Conservation (phyloP, 2,329 filamentous ascomycete species). For the Monosporascus sp. region DNA sequence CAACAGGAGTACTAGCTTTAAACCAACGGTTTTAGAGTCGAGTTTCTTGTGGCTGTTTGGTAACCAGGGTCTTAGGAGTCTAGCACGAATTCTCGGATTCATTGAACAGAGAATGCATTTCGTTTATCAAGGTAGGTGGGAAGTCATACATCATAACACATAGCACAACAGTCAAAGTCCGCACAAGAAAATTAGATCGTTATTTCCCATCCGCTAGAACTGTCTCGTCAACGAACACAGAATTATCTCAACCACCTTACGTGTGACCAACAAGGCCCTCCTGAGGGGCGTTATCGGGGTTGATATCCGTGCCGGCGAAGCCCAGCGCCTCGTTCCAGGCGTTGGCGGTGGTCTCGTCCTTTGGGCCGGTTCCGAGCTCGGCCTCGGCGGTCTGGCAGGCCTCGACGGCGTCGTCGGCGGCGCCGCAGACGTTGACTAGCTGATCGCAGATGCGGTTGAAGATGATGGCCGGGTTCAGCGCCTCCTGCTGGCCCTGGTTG, state of each 20-base stretch:
- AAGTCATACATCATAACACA: no score
- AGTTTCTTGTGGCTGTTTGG: no score
- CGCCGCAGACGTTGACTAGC: conserved; percentile 59
- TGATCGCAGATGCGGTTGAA: conserved; percentile 68
- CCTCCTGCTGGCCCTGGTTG: conserved; percentile 58
- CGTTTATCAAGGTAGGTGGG: no score
- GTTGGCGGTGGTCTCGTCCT: conserved; percentile 31
- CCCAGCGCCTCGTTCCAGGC: conserved; percentile 36
- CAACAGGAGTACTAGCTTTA: no score
- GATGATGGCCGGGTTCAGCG: conserved; percentile 68
- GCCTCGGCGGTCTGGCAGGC: conserved; percentile 47
- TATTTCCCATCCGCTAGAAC: no score
- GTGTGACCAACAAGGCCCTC: conserved; percentile 31
- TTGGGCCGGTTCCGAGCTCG: conserved; percentile 24
- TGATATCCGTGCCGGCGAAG: conserved; percentile 32
- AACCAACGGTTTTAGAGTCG: no score
- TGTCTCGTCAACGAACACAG: background rate
- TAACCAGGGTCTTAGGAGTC: no score
- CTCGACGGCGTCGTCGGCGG: conserved; percentile 52
- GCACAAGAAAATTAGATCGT: no score
- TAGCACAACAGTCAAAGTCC: no score
- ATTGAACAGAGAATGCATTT: no score
- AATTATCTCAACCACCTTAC: conserved; percentile 10
- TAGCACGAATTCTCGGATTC: no score
- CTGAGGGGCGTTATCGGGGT: conserved; percentile 33